Evolutionary conservation across 257 asterid genomes (phyloP).

Genomic region (Lycium barbarum): DNA sequence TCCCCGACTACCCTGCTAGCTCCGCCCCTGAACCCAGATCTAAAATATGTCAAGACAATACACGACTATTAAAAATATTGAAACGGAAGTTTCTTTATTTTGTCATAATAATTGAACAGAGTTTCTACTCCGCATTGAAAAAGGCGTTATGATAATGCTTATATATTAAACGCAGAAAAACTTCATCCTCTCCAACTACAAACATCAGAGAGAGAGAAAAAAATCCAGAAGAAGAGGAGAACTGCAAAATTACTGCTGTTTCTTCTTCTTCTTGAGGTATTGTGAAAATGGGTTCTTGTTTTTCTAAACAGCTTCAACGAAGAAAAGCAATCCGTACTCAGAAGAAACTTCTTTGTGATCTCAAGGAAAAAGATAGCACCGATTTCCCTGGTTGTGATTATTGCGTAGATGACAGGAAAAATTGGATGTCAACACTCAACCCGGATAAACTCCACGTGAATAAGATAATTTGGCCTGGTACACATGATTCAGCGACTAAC

Average conservation of each 20-base stretch:
- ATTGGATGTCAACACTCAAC: slow-evolving; percentile 77
- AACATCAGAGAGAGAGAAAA: neutral
- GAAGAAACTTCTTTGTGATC: slow-evolving; percentile 58
- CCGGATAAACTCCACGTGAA: slow-evolving; percentile 57
- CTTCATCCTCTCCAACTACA: neutral
- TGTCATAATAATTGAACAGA: neutral
- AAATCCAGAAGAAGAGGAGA: slow-evolving; percentile 6
- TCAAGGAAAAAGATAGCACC: slow-evolving; percentile 47
- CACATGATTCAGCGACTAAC: slow-evolving; percentile 93
- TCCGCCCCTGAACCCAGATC: neutral
- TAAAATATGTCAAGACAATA: neutral
- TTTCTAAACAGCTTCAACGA: slow-evolving; percentile 66
- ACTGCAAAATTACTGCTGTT: neutral
- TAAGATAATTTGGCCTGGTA: slow-evolving; percentile 94
- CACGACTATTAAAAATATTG: neutral
- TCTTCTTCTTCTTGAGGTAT: slow-evolving; percentile 12
- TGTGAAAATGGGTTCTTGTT: slow-evolving; percentile 60
- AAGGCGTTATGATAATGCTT: slow-evolving; percentile 20
- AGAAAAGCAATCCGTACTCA: slow-evolving; percentile 57
- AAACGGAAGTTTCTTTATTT: neutral
- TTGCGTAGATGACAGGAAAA: slow-evolving; percentile 67
- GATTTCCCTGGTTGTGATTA: slow-evolving; percentile 75
- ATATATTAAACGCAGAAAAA: neutral
- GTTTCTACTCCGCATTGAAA: neutral
- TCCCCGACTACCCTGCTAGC: too few relatives aligned